Evolutionary conservation across 371 early-diverging fungal species (phyloP), one percentile per base, ranked within the genome.

Genomic region (Synchytrium microbalum): DNA sequence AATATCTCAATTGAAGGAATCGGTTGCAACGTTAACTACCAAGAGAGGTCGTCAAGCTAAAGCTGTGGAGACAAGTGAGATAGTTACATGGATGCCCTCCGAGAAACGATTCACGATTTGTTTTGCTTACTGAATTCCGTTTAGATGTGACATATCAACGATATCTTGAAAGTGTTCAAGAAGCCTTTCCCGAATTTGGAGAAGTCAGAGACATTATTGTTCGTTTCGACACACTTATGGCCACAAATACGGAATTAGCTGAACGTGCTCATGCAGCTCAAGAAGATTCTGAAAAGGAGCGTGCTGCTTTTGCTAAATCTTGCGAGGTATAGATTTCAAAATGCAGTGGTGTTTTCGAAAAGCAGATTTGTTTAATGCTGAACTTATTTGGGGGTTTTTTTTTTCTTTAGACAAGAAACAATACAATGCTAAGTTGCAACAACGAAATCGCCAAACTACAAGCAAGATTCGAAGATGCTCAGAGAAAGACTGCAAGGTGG

Each of bases 371-470:
- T n/a, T n/a, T n/a, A n/a, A n/a, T n/a, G n/a, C n/a, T n/a, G 23
- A 13, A 2, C 58, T 23, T 28, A 30, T 26, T n/a, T 25, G n/a
- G n/a, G n/a, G n/a, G 8, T 5, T 23, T 68, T 2, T 23, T 29
- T 54, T 23, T 8, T 28, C 13, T 14, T 3, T 31, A 79, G 77
- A 76, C 75, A 64, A 76, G 77, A 57, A 83, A 81, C 72, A 80
- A 75, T 30, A 54, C 69, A 10, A 80, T 81, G 10, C 67, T 83
- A 5, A 80, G 79, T 64, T 70, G 69, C 69, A 83, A 83, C 72
- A 83, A 83, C 65, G 72, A 76, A 52, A 76, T 83, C 51, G 81
- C 83, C 16, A 76, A 69, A 60, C 69, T 83, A 24, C 81, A 83
- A 64, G 67, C 74, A 0, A 67, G 66, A 52, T 70, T 81, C 25